Conservation (phyloP, 257 asterid species). For the Salvia splendens region DNA sequence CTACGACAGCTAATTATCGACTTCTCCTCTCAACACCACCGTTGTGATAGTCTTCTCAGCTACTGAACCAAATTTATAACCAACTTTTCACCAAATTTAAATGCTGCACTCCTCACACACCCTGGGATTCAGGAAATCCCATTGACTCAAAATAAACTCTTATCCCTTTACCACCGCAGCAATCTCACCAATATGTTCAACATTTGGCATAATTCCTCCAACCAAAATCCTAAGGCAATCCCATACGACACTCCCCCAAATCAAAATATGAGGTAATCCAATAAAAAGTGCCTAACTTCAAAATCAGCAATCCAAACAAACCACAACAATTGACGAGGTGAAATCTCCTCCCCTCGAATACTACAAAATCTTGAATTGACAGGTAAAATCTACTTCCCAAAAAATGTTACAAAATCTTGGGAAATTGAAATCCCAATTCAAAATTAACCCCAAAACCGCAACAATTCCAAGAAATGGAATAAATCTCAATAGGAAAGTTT, state of each 20-base stretch:
- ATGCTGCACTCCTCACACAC: slow-evolving; percentile 36
- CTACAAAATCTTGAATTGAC: slow-evolving; percentile 20
- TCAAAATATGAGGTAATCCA: slow-evolving; percentile 16
- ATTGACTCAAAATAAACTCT: slow-evolving; percentile 30
- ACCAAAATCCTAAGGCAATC: slow-evolving; percentile 47
- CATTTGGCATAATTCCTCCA: slow-evolving; percentile 43
- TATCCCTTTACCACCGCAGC: slow-evolving; percentile 37
- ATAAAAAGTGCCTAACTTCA: slow-evolving; percentile 15
- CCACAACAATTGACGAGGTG: slow-evolving; percentile 17
- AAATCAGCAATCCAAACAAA: slow-evolving; percentile 31
- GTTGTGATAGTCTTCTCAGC: slow-evolving; percentile 31
- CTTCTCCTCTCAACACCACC: slow-evolving; percentile 32
- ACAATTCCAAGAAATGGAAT: background rate
- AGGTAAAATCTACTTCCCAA: slow-evolving; percentile 17
- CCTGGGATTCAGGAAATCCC: slow-evolving; percentile 47
- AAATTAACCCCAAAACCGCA: slow-evolving; percentile 29
- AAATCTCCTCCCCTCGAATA: slow-evolving; percentile 17
- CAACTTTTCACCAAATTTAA: slow-evolving; percentile 32
- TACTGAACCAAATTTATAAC: slow-evolving; percentile 39
- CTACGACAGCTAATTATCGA: slow-evolving; percentile 34
- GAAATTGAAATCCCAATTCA: slow-evolving; percentile 30
- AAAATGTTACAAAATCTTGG: slow-evolving; percentile 15
- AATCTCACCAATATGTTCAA: slow-evolving; percentile 29
- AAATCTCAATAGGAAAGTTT: slow-evolving; percentile 21
- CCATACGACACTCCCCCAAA: slow-evolving; percentile 23